phyloP scores from a whole-genome alignment of 1,139 yeast genomes.

The Torulaspora globosa region DNA sequence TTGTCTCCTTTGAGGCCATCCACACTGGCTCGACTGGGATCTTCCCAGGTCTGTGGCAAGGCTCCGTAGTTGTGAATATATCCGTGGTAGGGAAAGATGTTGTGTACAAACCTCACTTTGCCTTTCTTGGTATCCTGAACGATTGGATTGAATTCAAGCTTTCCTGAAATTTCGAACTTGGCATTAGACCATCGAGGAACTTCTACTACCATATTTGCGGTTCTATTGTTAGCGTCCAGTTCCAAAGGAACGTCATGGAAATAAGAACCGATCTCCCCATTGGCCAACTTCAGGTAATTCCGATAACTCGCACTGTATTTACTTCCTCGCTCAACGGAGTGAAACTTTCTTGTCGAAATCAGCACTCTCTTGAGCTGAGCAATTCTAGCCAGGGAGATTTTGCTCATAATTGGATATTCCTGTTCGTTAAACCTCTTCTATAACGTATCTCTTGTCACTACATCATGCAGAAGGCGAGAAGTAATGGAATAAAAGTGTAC shows the following conservation, averaged over 20 bases:
- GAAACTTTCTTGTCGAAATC: slow-evolving; percentile 11
- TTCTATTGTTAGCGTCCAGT: slow-evolving; percentile 56
- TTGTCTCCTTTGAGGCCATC: slow-evolving; percentile 72
- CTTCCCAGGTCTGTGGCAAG: slow-evolving; percentile 98
- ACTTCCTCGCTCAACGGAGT: slow-evolving; percentile 39
- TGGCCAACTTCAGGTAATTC: slow-evolving; percentile 40
- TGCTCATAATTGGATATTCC: not conserved
- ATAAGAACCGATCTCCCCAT: slow-evolving; percentile 59
- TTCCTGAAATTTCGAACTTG: slow-evolving; percentile 82
- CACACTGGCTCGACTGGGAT: slow-evolving; percentile 45
- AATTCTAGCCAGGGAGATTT: slow-evolving; percentile 10
- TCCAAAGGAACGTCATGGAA: slow-evolving; percentile 89
- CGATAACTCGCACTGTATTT: slow-evolving; percentile 46
- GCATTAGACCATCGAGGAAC: slow-evolving; percentile 97
- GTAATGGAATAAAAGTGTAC: too few species aligned
- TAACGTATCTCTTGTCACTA: not conserved
- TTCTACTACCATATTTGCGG: slow-evolving; percentile 87
- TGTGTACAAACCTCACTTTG: slow-evolving; percentile 78
- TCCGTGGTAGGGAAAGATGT: slow-evolving; percentile 94
- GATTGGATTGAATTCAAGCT: slow-evolving; percentile 75
- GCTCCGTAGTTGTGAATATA: slow-evolving; percentile 97
- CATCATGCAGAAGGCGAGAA: too few species aligned
- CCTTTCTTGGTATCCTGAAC: slow-evolving; percentile 92
- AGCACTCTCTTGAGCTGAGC: slow-evolving; percentile 8
- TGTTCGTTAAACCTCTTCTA: not conserved